phyloP scores from a whole-genome alignment of 495 filamentous ascomycete genomes.

The Amniculicola lignicola region DNA sequence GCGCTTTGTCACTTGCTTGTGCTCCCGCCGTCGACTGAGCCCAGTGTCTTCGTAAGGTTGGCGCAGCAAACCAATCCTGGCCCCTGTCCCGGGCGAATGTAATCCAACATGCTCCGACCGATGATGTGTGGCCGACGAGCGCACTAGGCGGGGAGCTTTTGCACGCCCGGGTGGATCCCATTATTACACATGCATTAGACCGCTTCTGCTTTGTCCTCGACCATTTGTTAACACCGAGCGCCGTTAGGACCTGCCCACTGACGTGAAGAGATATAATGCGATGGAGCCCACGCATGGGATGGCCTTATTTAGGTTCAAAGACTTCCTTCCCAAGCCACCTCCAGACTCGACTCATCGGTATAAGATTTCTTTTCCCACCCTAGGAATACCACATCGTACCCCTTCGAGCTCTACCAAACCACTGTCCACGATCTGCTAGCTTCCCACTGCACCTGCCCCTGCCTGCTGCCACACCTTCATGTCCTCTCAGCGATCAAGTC shows the following conservation, averaged over 20 bases:
- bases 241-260: conserved; percentile 24
- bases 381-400: background rate
- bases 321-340: conserved; percentile 12
- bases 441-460: background rate
- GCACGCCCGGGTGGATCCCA: conserved; percentile 2
- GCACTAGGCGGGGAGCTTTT: conserved; percentile 15
- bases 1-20: conserved; percentile 24
- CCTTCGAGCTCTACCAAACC: background rate
- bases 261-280: conserved; percentile 35
- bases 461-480: conserved; percentile 8
- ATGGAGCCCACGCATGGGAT: conserved; percentile 22
- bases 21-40: conserved; percentile 2
- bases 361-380: background rate
- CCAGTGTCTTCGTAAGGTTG: conserved; percentile 32
- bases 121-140: conserved; percentile 24
- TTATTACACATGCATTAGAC: conserved; percentile 32
- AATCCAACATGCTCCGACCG: conserved; percentile 29
- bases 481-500: conserved; percentile 27
- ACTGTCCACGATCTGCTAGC: background rate
- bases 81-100: conserved; percentile 21
- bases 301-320: conserved; percentile 23
- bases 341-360: conserved; percentile 15
- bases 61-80: conserved; percentile 29
- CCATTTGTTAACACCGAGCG: conserved; percentile 31
- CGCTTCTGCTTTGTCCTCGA: background rate